Percentiles rank a stretch among this genome's conserved stretches.
Evolutionary conservation across 768 basidiomycete species (phyloP).

Genomic region (Rhodotorula kratochvilovae): DNA sequence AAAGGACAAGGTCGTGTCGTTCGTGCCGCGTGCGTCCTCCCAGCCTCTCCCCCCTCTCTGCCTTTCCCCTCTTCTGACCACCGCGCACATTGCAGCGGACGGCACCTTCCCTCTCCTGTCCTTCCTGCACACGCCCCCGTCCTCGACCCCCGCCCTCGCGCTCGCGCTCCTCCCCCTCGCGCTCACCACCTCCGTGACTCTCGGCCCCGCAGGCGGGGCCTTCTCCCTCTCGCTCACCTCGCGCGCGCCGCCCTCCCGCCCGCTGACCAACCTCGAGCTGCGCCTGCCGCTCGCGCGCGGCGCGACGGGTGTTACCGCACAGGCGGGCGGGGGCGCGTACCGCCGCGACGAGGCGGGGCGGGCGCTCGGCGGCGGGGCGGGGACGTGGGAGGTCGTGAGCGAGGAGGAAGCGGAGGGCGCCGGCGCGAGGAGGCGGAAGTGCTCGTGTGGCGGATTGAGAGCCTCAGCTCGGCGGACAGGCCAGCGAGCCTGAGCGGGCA

Average conservation of each 20-base stretch:
- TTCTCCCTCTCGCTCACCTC: conserved; percentile 23
- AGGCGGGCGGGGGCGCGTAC: conserved; percentile 1
- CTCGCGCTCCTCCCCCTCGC: conserved; percentile 31
- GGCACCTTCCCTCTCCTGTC: conserved; percentile 25
- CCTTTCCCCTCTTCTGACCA: background rate
- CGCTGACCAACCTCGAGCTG: conserved; percentile 19
- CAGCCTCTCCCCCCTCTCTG: background rate
- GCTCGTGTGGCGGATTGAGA: conserved; percentile 26
- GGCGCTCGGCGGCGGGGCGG: conserved; percentile 23
- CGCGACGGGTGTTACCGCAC: conserved; percentile 5
- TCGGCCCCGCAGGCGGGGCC: conserved; percentile 22
- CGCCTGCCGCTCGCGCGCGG: conserved; percentile 27
- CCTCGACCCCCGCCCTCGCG: conserved; percentile 13
- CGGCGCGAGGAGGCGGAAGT: background rate
- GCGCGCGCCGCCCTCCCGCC: background rate
- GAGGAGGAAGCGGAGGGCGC: background rate
- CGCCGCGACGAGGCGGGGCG: conserved; percentile 12
- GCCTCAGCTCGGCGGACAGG: conserved; percentile 17
- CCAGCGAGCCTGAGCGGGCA: conserved; percentile 24
- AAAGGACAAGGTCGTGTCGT: conserved; percentile 34
- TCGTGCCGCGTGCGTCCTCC: conserved; percentile 32
- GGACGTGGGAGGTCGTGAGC: conserved; percentile 22
- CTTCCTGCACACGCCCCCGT: conserved; percentile 15
- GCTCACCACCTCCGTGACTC: conserved; percentile 14
- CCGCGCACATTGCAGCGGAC: conserved; percentile 11